Base-by-base conservation (phyloP, 768 basidiomycete genomes). In the Podaxis sp. region DNA sequence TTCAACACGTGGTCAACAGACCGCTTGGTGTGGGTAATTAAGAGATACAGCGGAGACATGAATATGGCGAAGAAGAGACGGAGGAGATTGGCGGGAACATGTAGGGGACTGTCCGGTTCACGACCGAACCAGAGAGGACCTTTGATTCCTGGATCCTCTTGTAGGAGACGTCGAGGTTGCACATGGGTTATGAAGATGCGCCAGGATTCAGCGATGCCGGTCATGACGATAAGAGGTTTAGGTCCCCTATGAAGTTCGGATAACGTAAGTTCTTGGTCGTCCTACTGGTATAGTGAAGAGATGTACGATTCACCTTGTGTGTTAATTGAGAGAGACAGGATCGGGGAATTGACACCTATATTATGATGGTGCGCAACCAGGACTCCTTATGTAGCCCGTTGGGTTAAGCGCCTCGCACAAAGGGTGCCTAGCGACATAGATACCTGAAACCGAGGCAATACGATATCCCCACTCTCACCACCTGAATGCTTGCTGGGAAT, bases 121-220 rank as follows among this genome's bases (percentile, higher is more conserved):
- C 29, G 33, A 5, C 61, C 55, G 19, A 62, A 62, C 61, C 61
- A 62, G 22, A 62, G 61, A 50, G 60, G 60, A 13, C 60, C 60
- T 27, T 47, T 38, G 40, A 61, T 33, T 4, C 60, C 60, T 46
- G 36, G 41, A 12, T 61, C 60, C 19, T 61, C 60, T 15, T 24
- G 54, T n/a, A 61, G 37, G 43, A 61, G 60, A 13, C 60, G 53
- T 24, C 41, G 9, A 13, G 53, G 53, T 19, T 22, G 46, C 22
- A 59, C 49, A 29, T 59, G 41, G 3, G 15, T 51, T 12, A 17
- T 41, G 49, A 59, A 59, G 22, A 52, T 38, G 49, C 37, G 33
- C 49, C 58, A 59, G 24, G 58, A 59, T 4, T 59, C 36, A 9
- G 17, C 25, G 19, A 59, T 36, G 24, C 19, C n/a, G 12, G 40